phyloP scores from a whole-genome alignment of 1,284 basidiomycete species.

The Psilocybe mexicana region DNA sequence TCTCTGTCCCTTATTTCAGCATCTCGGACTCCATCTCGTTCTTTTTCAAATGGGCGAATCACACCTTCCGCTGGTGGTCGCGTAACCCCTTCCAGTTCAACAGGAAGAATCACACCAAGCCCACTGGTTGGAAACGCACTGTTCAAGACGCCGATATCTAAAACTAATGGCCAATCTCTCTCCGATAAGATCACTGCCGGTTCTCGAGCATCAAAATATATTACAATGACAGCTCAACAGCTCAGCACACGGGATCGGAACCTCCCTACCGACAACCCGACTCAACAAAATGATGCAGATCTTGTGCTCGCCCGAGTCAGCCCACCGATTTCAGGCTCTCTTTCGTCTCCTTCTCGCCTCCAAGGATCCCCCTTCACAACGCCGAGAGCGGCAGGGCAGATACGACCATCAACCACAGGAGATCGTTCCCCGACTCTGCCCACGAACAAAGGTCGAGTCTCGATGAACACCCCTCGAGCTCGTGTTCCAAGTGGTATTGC shows the following conservation, averaged over 20 bases:
- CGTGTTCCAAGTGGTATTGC: conserved; percentile 72
- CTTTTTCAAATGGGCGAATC: conserved; percentile 43
- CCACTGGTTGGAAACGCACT: conserved; percentile 36
- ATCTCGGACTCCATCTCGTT: conserved; percentile 30
- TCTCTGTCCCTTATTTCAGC: conserved; percentile 42
- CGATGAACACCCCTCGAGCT: conserved; percentile 56
- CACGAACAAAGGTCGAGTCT: conserved; percentile 47
- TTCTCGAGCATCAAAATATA: conserved; percentile 81
- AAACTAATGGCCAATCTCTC: conserved; percentile 26
- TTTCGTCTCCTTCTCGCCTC: conserved; percentile 42
- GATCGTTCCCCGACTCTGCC: conserved; percentile 41
- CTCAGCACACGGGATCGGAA: conserved; percentile 50
- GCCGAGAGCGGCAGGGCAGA: conserved; percentile 52
- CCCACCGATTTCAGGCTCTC: conserved; percentile 27
- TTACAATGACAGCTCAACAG: conserved; percentile 82
- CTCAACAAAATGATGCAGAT: conserved; percentile 19
- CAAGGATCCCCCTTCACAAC: conserved; percentile 61
- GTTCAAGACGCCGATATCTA: conserved; percentile 34
- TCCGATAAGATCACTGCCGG: conserved; percentile 69
- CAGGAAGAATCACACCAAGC: conserved; percentile 34
- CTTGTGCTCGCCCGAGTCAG: conserved; percentile 28
- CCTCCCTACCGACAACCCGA: conserved; percentile 36
- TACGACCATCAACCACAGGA: conserved; percentile 36
- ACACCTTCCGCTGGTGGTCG: conserved; percentile 43
- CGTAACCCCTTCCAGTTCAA: conserved; percentile 25